Evolutionary conservation across 495 filamentous ascomycete species (phyloP).

Genomic region (Neurospora discreta): DNA sequence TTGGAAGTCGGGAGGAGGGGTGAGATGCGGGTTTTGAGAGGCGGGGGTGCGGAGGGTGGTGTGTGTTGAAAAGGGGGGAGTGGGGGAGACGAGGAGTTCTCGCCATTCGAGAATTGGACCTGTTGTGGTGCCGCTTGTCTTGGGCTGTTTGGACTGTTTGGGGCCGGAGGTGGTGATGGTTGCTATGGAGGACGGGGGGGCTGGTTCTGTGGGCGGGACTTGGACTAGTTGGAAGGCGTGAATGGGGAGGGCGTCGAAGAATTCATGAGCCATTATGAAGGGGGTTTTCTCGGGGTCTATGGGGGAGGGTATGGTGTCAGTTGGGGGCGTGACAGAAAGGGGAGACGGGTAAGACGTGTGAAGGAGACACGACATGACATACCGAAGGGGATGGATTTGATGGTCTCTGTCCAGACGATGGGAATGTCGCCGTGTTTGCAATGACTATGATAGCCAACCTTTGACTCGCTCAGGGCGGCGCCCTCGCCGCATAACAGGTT

Average conservation of each 20-base stretch:
- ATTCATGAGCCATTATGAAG: conserved; percentile 93
- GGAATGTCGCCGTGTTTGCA: conserved; percentile 63
- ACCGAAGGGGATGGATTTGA: conserved; percentile 61
- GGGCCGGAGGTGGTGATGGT: not conserved
- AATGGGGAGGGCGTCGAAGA: conserved; percentile 98
- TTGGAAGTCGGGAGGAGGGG: conserved; percentile 62
- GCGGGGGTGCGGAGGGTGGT: conserved; percentile 34
- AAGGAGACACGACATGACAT: not conserved
- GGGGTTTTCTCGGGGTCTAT: conserved; percentile 54
- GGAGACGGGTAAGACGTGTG: conserved; percentile 5
- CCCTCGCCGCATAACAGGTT: conserved; percentile 71
- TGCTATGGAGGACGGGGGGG: conserved; percentile 26
- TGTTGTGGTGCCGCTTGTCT: conserved; percentile 9
- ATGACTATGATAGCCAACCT: conserved; percentile 62
- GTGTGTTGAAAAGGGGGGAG: conserved; percentile 38
- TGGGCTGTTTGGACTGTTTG: conserved; percentile 21
- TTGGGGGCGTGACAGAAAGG: conserved; percentile 1
- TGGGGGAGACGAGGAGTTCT: conserved; percentile 74
- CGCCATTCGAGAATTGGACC: conserved; percentile 63
- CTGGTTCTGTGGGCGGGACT: conserved; percentile 36
- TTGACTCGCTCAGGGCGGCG: conserved; percentile 50
- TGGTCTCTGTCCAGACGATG: conserved; percentile 85
- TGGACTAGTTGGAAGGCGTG: conserved; percentile 73
- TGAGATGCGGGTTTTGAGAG: conserved; percentile 39
- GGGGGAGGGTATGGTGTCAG: not conserved